Conservation (phyloP, 2,329 filamentous ascomycete genomes). For the Colletotrichum brevisporum region DNA sequence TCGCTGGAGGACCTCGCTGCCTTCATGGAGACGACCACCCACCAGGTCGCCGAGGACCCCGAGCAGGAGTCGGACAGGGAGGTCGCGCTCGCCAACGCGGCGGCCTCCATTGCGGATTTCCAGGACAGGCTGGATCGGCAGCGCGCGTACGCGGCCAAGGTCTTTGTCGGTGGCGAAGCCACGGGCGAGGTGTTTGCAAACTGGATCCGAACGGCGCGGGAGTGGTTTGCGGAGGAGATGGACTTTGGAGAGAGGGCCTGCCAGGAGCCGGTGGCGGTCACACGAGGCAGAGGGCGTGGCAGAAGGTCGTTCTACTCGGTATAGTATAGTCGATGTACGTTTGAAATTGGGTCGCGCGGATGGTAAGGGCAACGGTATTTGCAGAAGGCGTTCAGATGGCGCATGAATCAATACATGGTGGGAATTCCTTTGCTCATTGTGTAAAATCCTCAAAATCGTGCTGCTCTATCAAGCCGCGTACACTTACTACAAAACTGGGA, state of each 20-base stretch:
- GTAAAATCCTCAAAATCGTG: conserved; percentile 24
- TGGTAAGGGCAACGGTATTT: background rate
- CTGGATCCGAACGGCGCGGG: conserved; percentile 1
- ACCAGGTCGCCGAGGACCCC: background rate
- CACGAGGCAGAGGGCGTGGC: background rate
- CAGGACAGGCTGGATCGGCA: conserved; percentile 18
- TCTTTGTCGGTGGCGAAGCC: conserved; percentile 16
- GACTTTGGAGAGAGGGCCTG: conserved; percentile 19
- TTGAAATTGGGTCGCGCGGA: background rate
- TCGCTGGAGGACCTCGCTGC: background rate
- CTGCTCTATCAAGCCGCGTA: conserved; percentile 6
- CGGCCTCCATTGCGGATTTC: background rate
- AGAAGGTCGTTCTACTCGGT: background rate
- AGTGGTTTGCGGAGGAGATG: background rate
- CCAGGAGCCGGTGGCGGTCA: conserved; percentile 4
- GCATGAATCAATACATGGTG: background rate
- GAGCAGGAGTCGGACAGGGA: background rate
- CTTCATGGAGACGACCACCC: background rate
- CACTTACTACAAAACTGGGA: conserved; percentile 1
- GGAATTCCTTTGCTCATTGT: conserved; percentile 4
- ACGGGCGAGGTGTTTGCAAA: conserved; percentile 7
- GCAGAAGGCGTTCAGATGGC: background rate
- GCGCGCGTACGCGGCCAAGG: background rate
- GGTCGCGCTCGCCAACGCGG: background rate
- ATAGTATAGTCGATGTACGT: background rate